Percentiles rank a stretch among this genome's conserved stretches.
Conservation (phyloP, 2,329 filamentous ascomycete genomes). For the Cladosporium sp. region DNA sequence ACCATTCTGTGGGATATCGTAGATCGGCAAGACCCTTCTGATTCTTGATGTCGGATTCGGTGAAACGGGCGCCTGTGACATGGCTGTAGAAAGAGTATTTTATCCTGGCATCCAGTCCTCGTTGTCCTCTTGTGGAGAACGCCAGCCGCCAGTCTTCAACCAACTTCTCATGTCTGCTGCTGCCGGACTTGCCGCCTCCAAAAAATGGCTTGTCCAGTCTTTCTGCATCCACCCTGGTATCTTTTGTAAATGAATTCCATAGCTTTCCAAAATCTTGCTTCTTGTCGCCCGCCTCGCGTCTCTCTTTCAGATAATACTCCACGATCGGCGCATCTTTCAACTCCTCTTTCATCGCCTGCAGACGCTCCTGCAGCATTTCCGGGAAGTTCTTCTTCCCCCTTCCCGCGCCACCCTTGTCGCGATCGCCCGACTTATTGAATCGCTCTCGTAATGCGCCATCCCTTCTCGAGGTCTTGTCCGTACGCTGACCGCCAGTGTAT, state of each 20-base stretch:
- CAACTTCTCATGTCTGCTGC: neutral
- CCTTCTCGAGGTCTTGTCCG: neutral
- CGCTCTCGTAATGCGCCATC: neutral
- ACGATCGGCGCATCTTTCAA: constrained; percentile 36
- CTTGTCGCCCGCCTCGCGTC: constrained; percentile 20
- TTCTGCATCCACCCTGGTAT: neutral
- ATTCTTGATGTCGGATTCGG: constrained; percentile 55
- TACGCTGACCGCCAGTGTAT: neutral
- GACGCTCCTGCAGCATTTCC: constrained; percentile 27
- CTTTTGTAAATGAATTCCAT: constrained; percentile 29
- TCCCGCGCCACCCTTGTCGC: neutral
- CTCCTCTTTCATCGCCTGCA: constrained; percentile 30
- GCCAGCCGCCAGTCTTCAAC: constrained; percentile 17
- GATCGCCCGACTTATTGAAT: neutral
- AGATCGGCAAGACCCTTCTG: constrained; percentile 74
- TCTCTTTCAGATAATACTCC: constrained; percentile 32
- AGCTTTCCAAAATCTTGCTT: constrained; percentile 28
- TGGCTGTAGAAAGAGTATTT: constrained; percentile 69
- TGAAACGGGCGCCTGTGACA: constrained; percentile 59
- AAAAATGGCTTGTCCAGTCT: neutral
- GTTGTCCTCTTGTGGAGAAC: constrained; percentile 24
- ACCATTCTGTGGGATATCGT: constrained; percentile 91
- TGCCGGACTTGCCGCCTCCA: neutral
- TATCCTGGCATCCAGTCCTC: constrained; percentile 44
- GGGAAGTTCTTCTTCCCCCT: constrained; percentile 22